Base-by-base conservation (phyloP, 306 rosid species). In the Dalbergia oliveri region DNA sequence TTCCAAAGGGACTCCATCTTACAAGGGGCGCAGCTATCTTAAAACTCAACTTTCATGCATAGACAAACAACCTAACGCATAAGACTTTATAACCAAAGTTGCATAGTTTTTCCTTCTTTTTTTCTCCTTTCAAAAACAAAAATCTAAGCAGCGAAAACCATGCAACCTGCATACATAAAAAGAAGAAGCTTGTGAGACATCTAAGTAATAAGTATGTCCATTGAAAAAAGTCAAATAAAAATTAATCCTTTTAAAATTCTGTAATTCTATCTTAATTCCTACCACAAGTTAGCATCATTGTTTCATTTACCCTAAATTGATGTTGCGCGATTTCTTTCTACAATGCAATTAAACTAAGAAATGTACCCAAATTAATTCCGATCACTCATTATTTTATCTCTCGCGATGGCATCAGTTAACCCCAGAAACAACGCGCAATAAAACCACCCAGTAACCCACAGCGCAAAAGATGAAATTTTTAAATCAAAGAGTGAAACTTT, bases 1-100 rank as follows among this genome's bases (percentile, higher is more conserved):
- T 88, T 90, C 98, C 89, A 91, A 56, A 90, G 85, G 62, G 99
- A 81, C 71, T 92, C 98, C 97, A 96, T 96, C 75, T 82, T 83
- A 83, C 58, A 18, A 35, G 75, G 70, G 53, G 39, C 68, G 64
- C 26, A 64, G 15, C 16, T 61, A 75, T 82, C 86, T 84, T 75
- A 69, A 56, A 73, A 41, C 63, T 15, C 7, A 49, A 57, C 80
- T 81, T 66, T 72, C 75, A 73, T 16, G 12, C 85, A 83, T 31
- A 65, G 77, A 68, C 15, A 70, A 11, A 61, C 69, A 81, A 62
- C 53, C 14, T 65, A 69, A 54, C 56, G 62, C 75, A 69, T 66
- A 76, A 23, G 56, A 61, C 2, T 67, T 37, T 23, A 79, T 74
- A 82, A 73, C 94, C 93, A 90, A 86, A 86, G 91, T 80, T 89